These are phyloP conservation scores for Cyberlindnera japonica DNA, from an alignment of 805 yeast species.

Conservation along the genomic window DNA sequence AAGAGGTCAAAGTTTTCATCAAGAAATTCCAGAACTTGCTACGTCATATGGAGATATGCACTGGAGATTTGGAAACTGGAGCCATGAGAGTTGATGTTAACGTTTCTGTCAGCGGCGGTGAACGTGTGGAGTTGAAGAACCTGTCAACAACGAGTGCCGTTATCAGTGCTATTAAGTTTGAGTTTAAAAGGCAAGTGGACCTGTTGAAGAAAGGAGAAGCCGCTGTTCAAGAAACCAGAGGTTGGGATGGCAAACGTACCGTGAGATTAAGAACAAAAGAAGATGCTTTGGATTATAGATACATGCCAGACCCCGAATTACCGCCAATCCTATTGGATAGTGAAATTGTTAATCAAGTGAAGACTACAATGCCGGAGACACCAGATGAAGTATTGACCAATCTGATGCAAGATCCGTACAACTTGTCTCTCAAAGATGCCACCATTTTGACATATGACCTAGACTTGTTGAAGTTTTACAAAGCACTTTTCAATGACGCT, in stretches of 20 bases:
- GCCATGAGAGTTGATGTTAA: constrained; percentile 95
- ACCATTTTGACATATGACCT: constrained; percentile 55
- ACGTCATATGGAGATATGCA: constrained; percentile 64
- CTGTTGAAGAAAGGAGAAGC: constrained; percentile 36
- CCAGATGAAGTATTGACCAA: constrained; percentile 56
- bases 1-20: constrained; percentile 73
- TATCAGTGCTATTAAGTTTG: constrained; percentile 67
- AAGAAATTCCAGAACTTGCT: constrained; percentile 75
- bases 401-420: constrained; percentile 48
- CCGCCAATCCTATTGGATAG: constrained; percentile 51
- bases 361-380: constrained; percentile 44
- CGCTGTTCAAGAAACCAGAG: constrained; percentile 67
- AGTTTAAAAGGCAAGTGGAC: constrained; percentile 64
- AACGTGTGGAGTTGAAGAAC: constrained; percentile 86
- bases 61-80: constrained; percentile 92
- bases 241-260: constrained; percentile 84
- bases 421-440: constrained; percentile 70
- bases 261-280: constrained; percentile 72
- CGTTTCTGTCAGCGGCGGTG: constrained; percentile 68
- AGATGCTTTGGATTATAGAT: constrained; percentile 79
- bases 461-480: constrained; percentile 51
- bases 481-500: constrained; percentile 35
- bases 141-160: constrained; percentile 82
- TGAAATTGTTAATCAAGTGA: constrained; percentile 40
- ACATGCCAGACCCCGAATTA: constrained; percentile 92